Conservation (phyloP, 352 stramenopile species). For the Globisporangium abappressorium region DNA sequence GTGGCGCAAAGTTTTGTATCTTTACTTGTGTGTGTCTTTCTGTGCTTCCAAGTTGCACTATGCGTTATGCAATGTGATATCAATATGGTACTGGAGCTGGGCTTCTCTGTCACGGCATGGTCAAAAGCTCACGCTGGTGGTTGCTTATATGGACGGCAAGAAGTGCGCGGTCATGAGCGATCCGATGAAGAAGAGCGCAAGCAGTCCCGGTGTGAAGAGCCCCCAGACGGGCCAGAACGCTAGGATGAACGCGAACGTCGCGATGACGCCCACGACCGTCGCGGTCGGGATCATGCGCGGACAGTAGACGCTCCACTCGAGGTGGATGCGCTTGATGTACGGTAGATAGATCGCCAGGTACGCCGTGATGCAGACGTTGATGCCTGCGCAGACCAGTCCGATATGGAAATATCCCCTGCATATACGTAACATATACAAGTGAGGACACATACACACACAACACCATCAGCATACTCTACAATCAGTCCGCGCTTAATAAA, state of each 20-base stretch:
- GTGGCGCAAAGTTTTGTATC: conserved; percentile 1
- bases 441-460: not conserved
- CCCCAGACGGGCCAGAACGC: conserved; percentile 92
- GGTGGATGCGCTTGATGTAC: conserved; percentile 73
- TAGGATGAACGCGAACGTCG: conserved; percentile 72
- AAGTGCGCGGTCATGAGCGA: conserved; percentile 94
- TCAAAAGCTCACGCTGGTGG: not conserved
- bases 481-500: not conserved
- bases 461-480: not conserved
- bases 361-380: conserved; percentile 85
- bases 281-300: conserved; percentile 89
- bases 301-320: conserved; percentile 92
- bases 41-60: not conserved
- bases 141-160: conserved; percentile 73
- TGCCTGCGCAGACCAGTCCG: conserved; percentile 66
- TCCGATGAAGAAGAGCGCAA: conserved; percentile 88
- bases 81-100: not conserved
- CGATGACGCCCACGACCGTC: conserved; percentile 66
- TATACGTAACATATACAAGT: not conserved
- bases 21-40: not conserved
- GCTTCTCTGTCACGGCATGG: too few species aligned
- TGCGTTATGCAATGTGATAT: not conserved
- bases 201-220: conserved; percentile 87
- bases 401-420: conserved; percentile 80
- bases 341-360: conserved; percentile 88